These are phyloP conservation scores for Clonostachys rhizophaga DNA, from an alignment of 2,329 filamentous ascomycete genomes.

Conservation along the genomic window DNA sequence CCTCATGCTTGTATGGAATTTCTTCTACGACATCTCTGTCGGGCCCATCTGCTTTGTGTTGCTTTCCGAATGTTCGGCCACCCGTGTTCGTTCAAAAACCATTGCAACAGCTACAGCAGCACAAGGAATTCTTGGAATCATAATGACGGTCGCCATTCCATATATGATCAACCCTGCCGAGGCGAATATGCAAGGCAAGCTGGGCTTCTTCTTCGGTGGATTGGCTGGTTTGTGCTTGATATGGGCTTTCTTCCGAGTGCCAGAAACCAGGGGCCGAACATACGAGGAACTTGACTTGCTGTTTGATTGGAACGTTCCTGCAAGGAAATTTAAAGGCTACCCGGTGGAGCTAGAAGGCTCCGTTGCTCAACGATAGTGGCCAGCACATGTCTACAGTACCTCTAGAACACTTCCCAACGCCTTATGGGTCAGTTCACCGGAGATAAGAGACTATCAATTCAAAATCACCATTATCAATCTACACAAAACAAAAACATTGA, in stretches of 20 bases:
- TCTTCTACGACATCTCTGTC: constrained; percentile 9
- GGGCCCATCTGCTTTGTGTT: constrained; percentile 13
- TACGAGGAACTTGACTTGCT: constrained; percentile 14
- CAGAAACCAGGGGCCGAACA: constrained; percentile 14
- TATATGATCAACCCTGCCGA: constrained; percentile 14
- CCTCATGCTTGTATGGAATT: constrained; percentile 21
- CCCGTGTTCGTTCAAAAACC: constrained; percentile 23
- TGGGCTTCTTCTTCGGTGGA: constrained; percentile 12
- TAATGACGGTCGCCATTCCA: constrained; percentile 8
- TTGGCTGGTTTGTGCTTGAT: constrained; percentile 6
- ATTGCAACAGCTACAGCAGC: constrained; percentile 17
- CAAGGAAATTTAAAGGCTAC: constrained; percentile 27
- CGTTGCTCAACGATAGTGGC: too few relatives aligned
- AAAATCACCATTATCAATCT: too few relatives aligned
- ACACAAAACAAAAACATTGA: too few relatives aligned
- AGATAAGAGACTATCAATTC: too few relatives aligned
- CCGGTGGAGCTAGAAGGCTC: too few relatives aligned
- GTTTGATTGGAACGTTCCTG: constrained; percentile 30
- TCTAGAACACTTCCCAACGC: too few relatives aligned
- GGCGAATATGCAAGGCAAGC: constrained; percentile 11
- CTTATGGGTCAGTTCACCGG: too few relatives aligned
- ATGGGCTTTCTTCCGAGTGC: constrained; percentile 14
- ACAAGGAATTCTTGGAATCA: constrained; percentile 14
- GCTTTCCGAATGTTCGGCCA: constrained; percentile 23
- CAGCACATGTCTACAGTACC: too few relatives aligned